Evolutionary conservation across 441 rosid genomes (phyloP), one percentile per base, ranked within the genome.

Genomic region (Hypseocharis bilobata): DNA sequence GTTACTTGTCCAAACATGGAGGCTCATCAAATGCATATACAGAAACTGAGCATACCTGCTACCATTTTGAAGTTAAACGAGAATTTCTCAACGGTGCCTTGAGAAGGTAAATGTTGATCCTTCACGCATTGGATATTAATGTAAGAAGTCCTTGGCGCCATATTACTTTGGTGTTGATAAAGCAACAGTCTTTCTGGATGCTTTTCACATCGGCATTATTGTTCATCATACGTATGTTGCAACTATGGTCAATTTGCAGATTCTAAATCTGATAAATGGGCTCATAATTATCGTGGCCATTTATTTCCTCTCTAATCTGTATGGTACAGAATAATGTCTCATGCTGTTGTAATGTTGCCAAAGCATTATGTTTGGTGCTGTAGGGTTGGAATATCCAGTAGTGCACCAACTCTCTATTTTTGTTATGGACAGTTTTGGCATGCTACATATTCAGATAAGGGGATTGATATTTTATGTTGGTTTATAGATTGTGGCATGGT

Each of bases 1-100:
- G 95, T 84, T 93, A 86, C 78, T 82, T 93, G 86, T 90, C 98
- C 78, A 87, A 88, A 85, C 97, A 93, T 36, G 98, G 98, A 65
- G 98, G 98, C 66, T 86, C 95, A 62, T 88, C 98, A 62, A 93
- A 93, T 77, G 97, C 98, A 3, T 93, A 90, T 79, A 93, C 98
- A 0, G 97, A 93, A 74, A 76, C 85, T 67, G 98, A 93, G 82
- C 91, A 86, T 73, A 87, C 97, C 47, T 93, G 98, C 83, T 93
- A 88, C 78, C 92, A 93, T 82, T 93, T 93, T 76, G 98, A 93
- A 81, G 93, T 93, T 58, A 91, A 90, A 74, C 84, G 68, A 49
- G 97, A 93, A 72, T 88, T 77, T 81, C 97, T 93, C 65, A 76
- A 75, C 60, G 97, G 91, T 72, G 91, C 97, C 65, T 80, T 93